These are phyloP conservation scores for Niveomyces coronatus DNA, from an alignment of 2,329 filamentous ascomycete species.

Conservation along the genomic window DNA sequence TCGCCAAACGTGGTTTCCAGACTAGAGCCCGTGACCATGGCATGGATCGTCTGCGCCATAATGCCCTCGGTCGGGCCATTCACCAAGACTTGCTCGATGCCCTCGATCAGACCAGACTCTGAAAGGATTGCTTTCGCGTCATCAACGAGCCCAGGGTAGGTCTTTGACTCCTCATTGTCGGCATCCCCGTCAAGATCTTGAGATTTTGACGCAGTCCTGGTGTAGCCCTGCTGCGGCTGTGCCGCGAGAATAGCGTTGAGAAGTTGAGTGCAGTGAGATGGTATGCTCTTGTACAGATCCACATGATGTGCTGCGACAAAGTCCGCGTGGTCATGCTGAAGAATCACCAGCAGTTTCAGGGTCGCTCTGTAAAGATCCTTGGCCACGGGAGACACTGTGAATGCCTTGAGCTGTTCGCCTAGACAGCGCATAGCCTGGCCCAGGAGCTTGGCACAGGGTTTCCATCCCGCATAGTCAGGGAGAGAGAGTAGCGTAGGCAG, in stretches of 20 bases:
- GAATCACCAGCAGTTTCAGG: slow-evolving; percentile 69
- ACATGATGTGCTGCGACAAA: slow-evolving; percentile 84
- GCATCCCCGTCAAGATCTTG: slow-evolving; percentile 51
- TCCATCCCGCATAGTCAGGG: slow-evolving; percentile 63
- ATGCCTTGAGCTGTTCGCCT: slow-evolving; percentile 67
- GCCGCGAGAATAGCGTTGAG: slow-evolving; percentile 82
- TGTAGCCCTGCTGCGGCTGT: slow-evolving; percentile 56
- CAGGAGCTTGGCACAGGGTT: slow-evolving; percentile 61
- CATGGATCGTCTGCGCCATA: slow-evolving; percentile 65
- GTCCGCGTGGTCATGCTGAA: slow-evolving; percentile 92
- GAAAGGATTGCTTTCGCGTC: slow-evolving; percentile 49
- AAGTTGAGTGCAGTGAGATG: slow-evolving; percentile 75
- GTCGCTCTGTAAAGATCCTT: slow-evolving; percentile 80
- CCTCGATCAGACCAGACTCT: slow-evolving; percentile 44
- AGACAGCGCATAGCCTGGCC: slow-evolving; percentile 63
- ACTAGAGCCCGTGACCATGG: slow-evolving; percentile 50
- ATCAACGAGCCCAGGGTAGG: slow-evolving; percentile 53
- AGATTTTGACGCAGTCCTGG: slow-evolving; percentile 58
- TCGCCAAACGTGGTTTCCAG: slow-evolving; percentile 56
- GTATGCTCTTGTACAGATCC: slow-evolving; percentile 69
- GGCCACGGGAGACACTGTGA: slow-evolving; percentile 56
- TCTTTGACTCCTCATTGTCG: slow-evolving; percentile 66
- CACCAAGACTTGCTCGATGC: slow-evolving; percentile 49
- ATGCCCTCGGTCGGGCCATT: slow-evolving; percentile 59
- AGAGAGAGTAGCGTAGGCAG: slow-evolving; percentile 66